Evolutionary conservation across 805 yeast genomes (phyloP), one percentile per base, ranked within the genome.

Genomic region (Suhomyces sp.): DNA sequence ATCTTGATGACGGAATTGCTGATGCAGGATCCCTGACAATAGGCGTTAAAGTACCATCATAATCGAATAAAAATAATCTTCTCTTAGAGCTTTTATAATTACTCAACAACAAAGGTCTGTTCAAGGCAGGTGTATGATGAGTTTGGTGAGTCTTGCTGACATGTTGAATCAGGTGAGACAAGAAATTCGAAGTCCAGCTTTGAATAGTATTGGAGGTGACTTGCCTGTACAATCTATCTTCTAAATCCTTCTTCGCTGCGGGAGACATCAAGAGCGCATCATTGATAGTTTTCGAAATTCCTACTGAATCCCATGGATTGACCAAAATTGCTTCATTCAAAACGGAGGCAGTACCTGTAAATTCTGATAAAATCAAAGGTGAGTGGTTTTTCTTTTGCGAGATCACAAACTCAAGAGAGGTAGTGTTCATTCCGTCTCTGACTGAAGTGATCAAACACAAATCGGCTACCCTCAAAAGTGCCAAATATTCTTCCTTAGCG

Each of bases 1-100:
- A 68, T 46, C 83, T 72, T 3, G 81, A 79, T 1, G 95, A 80
- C 3, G 99, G 98, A 26, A 93, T 84, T 0, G 98, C 98, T 0
- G 98, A 97, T n/a, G 91, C 88, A 2, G 99, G 99, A 50, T 93
- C 98, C 25, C 79, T 76, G 3, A 93, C 98, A 53, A 93, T 93
- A 10, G 98, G 98, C 0, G 98, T 88, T 47, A 93, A 70, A 1
- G 99, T 93, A 19, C 99, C 99, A 57, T 93, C 99, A 57, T 93
- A 93, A 63, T 93, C 99, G 63, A 93, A 90, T 49, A 93, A 60
- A 50, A 93, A 88, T 39, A 93, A 63, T 43, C 98, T 74, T 48
- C 83, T 74, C 21, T 75, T 43, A 0, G 96, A 78, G 15, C 57
- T 46, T 30, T 72, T 58, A 58, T 87, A 93, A 38, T 74, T 72